Evolutionary conservation across 2,329 filamentous ascomycete species (phyloP), one percentile per base, ranked within the genome.

Genomic region (Ophiostoma sp.): DNA sequence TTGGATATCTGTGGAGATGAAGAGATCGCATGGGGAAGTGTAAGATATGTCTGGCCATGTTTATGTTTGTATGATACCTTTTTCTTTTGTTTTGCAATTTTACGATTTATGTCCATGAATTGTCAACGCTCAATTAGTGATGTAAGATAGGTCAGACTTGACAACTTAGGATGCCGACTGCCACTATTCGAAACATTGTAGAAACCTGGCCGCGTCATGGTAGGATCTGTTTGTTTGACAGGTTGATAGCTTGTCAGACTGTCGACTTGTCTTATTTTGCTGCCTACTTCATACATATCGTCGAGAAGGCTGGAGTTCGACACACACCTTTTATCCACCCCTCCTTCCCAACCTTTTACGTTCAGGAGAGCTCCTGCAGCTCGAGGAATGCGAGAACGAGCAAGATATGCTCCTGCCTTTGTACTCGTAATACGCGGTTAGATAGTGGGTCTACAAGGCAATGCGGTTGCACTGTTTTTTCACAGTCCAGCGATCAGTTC

Each of bases 1-100:
- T 52, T 2, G 33, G 25, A 3, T 73, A 52, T 71, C 15, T 75
- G 66, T 25, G 63, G 31, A 19, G 33, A 36, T 42, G 36, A 59
- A 22, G 31, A 22, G 64, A 28, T 25, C 2, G 50, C n/a, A 52
- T 52, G 50, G n/a, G 28, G 4, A 55, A 17, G 50, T 15, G 22
- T 11, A 25, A 9, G 50, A 15, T 25, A 55, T 22, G 50, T 4
- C 9, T 4, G 50, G 12, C 9, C 22, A 4, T 4, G 50, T 22
- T 55, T 11, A 12, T 25, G 50, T 55, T 25, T 25, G 50, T 25
- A 15, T 28, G 11, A 15, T 55, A 11, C 50, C 9, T 12, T 3
- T 12, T 55, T 42, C 42, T 45, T 25, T 15, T 19, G 22, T 59
- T 59, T 28, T 33, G 28, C 28, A 64, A 64, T 42, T 64, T 4